Conservation (phyloP, 768 basidiomycete species). For the Lepiota venenata region DNA sequence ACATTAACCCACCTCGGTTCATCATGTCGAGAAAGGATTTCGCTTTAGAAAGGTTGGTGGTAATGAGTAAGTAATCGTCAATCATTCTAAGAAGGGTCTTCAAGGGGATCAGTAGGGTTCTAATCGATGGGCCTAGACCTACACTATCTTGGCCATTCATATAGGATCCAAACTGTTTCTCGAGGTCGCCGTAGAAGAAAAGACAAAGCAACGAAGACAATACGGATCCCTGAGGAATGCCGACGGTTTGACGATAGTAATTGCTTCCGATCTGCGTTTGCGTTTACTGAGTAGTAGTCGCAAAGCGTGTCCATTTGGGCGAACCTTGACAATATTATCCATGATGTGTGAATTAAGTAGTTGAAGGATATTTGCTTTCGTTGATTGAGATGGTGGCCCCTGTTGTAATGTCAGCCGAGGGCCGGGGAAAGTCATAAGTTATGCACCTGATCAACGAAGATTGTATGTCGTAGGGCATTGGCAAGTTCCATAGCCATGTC, state of each 20-base stretch:
- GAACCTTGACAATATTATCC: conserved; percentile 88
- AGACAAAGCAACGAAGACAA: conserved; percentile 92
- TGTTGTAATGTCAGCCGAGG: conserved; percentile 9
- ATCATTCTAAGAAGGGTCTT: conserved; percentile 81
- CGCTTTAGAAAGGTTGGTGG: conserved; percentile 61
- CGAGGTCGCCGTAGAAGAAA: conserved; percentile 93
- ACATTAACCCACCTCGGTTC: conserved; percentile 50
- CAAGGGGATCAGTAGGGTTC: background rate
- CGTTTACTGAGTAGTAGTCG: background rate
- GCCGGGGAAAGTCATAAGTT: background rate
- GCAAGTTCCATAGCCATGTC: conserved; percentile 69
- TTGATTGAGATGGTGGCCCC: conserved; percentile 49
- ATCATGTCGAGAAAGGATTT: conserved; percentile 70
- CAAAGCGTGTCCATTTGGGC: background rate
- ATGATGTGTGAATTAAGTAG: conserved; percentile 88
- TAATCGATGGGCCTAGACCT: conserved; percentile 21
- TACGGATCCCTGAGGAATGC: conserved; percentile 97
- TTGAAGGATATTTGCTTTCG: conserved; percentile 58
- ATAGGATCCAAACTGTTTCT: conserved; percentile 53
- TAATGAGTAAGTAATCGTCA: conserved; percentile 94
- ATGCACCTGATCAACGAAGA: conserved; percentile 82
- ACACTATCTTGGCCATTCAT: conserved; percentile 62
- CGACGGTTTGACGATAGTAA: conserved; percentile 86
- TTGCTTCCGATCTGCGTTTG: conserved; percentile 71
- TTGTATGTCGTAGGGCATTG: conserved; percentile 59